Conservation (phyloP, 1,139 yeast genomes). For the Fermentozyma sake region DNA sequence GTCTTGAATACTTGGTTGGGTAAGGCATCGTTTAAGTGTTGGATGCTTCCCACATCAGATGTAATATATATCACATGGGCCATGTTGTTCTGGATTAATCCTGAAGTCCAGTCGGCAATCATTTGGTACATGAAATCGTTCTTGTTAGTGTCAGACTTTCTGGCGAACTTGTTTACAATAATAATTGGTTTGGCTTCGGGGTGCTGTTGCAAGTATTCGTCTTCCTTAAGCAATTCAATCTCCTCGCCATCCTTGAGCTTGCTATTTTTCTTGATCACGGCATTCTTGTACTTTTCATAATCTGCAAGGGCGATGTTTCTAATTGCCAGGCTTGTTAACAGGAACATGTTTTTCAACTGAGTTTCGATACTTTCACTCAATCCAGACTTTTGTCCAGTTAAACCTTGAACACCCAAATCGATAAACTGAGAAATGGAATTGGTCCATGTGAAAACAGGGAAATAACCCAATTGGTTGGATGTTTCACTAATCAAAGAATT, state of each 20-base stretch:
- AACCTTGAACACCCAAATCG: conserved; percentile 83
- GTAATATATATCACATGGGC: conserved; percentile 91
- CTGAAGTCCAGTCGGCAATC: conserved; percentile 86
- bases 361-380: conserved; percentile 80
- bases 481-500: conserved; percentile 60
- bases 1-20: conserved; percentile 87
- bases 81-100: conserved; percentile 65
- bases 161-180: conserved; percentile 69
- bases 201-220: conserved; percentile 76
- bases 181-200: conserved; percentile 87
- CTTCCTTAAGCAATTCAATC: conserved; percentile 52
- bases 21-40: conserved; percentile 60
- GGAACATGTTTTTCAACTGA: conserved; percentile 78
- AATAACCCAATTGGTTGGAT: conserved; percentile 80
- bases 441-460: conserved; percentile 92
- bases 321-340: conserved; percentile 68
- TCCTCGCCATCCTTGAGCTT: conserved; percentile 14
- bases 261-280: conserved; percentile 15
- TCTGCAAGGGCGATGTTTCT: conserved; percentile 55
- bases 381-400: conserved; percentile 94
- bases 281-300: conserved; percentile 28
- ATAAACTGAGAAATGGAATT: conserved; percentile 73
- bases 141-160: conserved; percentile 45
- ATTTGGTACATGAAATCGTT: conserved; percentile 71
- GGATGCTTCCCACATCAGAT: conserved; percentile 76